Evolutionary conservation across 352 stramenopile genomes (phyloP), one percentile per base, ranked within the genome.

Genomic region (Labyrinthula sp.): DNA sequence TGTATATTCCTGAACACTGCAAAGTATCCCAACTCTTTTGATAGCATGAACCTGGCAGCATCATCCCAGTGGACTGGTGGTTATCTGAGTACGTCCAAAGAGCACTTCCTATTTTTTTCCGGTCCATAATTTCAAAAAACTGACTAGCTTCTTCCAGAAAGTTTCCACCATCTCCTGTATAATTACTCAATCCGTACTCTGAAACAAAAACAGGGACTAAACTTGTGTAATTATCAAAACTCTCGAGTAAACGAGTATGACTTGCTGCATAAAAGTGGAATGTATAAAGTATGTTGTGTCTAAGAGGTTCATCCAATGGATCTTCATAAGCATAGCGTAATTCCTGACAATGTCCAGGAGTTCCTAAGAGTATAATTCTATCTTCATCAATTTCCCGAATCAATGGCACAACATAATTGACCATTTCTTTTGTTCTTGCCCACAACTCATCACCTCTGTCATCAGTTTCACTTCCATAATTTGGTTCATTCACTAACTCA

Each of bases 401-500:
- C 34, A 9, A 17, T 9, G 8, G 9, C 15, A 40, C 34, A 17
- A 40, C 34, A 9, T 17, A 17, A 22, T 40, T 22, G 17, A 36
- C 15, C 15, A 36, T 36, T 9, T 17, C 34, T 9, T 30, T 10
- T 9, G 34, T 22, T n/a, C 15, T 22, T 10, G 34, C 34, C 45
- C 45, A 54, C 15, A 17, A n/a, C n/a, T n/a, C n/a, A n/a, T n/a
- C n/a, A n/a, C n/a, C n/a, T n/a, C n/a, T n/a, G n/a, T n/a, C n/a
- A n/a, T n/a, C n/a, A n/a, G n/a, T n/a, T n/a, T n/a, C n/a, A n/a
- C n/a, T 39, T 2, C 26, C 27, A 5, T 3, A 14, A 31, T 43
- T 54, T 5, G 45, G 45, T 22, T 54, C 45, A 28, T 54, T 54
- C 9, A 21, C 37, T 28, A 54, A 36, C 38, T 54, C 45, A 26